Base-by-base conservation (phyloP, 2,329 filamentous ascomycete genomes). In the Aschersonia sp. region DNA sequence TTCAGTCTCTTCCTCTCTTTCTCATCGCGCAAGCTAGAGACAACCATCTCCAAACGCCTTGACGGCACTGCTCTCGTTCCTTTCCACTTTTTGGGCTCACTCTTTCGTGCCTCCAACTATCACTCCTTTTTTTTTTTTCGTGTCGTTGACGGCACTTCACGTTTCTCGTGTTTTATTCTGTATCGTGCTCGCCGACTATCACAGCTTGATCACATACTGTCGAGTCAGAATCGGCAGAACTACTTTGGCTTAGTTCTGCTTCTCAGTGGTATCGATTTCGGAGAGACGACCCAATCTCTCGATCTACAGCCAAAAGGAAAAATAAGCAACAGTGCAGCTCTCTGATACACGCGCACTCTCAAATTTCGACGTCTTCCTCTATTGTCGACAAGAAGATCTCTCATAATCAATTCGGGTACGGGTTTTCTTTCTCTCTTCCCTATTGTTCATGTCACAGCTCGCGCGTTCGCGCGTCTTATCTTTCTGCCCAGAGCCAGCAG, bases 71-170 rank as follows among this genome's bases (percentile, higher is more conserved):
- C 46, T 45, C 9, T 40, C 38, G 31, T 49, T 47, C 30, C 43
- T 12, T 46, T 48, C 45, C 20, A 20, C 20, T 20, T 40, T 46
- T 43, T 31, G 31, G 38, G 43, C 31, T 49, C 43, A 28, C 44
- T 51, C 30, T 10, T 44, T 20, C n/a, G 30, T 31, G 9, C 47
- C 40, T 42, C 44, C 40, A n/a, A 30, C 4, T 32, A 20, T 35
- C 4, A n/a, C 43, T 31, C 45, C 28, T 20, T 45, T 45, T 20
- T 20, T 20, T 20, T 20, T 46, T 49, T 44, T 9, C 40, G 47
- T 48, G 48, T 52, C 51, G 40, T 52, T 28, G 43, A 48, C 47
- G 48, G 47, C 48, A 48, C 48, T 31, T 47, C 45, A 43, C 51
- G 9, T 43, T 52, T 47, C 51, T 50, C 50, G 32, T 44, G 31